These are phyloP conservation scores for Naganishia cerealis DNA, from an alignment of 1,284 basidiomycete genomes.

Conservation along the genomic window DNA sequence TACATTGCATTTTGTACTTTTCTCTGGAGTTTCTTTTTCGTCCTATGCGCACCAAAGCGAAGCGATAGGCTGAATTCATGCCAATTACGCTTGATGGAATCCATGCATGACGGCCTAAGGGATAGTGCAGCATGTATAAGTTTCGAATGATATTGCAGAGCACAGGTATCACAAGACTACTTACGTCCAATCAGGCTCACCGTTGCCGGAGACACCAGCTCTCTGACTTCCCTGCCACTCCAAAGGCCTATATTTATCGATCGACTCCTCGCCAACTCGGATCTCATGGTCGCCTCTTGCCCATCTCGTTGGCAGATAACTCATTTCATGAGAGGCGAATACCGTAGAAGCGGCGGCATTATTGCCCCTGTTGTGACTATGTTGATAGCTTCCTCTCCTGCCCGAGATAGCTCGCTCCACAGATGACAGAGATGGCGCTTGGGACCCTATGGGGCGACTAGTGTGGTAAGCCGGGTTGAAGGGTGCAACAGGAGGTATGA, in stretches of 20 bases:
- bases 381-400: constrained; percentile 21
- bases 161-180: constrained; percentile 34
- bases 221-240: constrained; percentile 49
- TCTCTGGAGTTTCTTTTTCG: constrained; percentile 53
- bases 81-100: constrained; percentile 51
- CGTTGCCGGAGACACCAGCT: constrained; percentile 45
- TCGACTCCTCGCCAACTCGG: constrained; percentile 47
- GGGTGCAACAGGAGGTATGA: constrained; percentile 29
- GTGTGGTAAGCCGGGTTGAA: constrained; percentile 28
- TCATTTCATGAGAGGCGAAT: constrained; percentile 46
- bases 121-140: constrained; percentile 1
- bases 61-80: constrained; percentile 50
- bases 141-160: background rate
- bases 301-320: constrained; percentile 52
- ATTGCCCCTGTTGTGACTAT: constrained; percentile 11
- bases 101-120: constrained; percentile 46
- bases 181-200: constrained; percentile 52
- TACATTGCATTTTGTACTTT: constrained; percentile 38
- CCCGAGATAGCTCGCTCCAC: constrained; percentile 23
- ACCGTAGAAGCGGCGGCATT: constrained; percentile 40
- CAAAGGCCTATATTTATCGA: constrained; percentile 51
- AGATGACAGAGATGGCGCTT: constrained; percentile 14
- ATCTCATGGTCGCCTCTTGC: constrained; percentile 49
- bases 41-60: constrained; percentile 50
- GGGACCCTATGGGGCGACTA: background rate